phyloP scores from a whole-genome alignment of 176 grass and related monocot species.

The Triticum urartu region DNA sequence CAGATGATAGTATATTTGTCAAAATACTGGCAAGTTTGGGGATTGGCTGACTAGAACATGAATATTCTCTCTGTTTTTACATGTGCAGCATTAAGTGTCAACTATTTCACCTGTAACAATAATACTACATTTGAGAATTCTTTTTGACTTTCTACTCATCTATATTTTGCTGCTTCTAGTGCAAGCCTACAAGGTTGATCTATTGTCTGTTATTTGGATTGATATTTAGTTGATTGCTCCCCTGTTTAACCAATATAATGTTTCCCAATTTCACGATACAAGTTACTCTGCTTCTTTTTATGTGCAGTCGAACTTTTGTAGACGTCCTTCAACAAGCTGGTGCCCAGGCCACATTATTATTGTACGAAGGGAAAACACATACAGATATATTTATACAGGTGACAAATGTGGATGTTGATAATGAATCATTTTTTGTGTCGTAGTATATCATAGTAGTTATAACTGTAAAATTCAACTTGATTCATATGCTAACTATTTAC shows the following conservation, averaged over 20 bases:
- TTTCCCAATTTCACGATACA: constrained; percentile 24
- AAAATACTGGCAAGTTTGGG: not conserved
- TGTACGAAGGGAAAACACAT: constrained; percentile 96
- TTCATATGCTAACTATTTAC: not conserved
- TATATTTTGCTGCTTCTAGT: constrained; percentile 24
- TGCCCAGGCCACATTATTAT: constrained; percentile 65
- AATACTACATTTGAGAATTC: not conserved
- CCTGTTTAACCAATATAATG: constrained; percentile 8
- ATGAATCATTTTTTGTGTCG: not conserved
- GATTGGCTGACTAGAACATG: not conserved
- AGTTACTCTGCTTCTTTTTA: constrained; percentile 36
- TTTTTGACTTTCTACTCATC: constrained; percentile 6
- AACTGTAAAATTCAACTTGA: not conserved
- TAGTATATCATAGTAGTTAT: not conserved
- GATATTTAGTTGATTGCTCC: constrained; percentile 10
- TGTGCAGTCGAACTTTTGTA: constrained; percentile 69
- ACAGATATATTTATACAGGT: constrained; percentile 98
- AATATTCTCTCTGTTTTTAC: not conserved
- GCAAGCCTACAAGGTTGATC: constrained; percentile 1
- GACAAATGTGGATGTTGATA: not conserved
- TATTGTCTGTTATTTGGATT: not conserved
- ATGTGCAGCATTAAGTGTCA: not conserved
- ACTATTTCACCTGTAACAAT: constrained; percentile 15
- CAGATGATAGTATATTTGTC: not conserved
- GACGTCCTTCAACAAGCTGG: constrained; percentile 58